Evolutionary conservation across 768 basidiomycete genomes (phyloP).

Genomic region (Pilatotrama ljubarskyi): DNA sequence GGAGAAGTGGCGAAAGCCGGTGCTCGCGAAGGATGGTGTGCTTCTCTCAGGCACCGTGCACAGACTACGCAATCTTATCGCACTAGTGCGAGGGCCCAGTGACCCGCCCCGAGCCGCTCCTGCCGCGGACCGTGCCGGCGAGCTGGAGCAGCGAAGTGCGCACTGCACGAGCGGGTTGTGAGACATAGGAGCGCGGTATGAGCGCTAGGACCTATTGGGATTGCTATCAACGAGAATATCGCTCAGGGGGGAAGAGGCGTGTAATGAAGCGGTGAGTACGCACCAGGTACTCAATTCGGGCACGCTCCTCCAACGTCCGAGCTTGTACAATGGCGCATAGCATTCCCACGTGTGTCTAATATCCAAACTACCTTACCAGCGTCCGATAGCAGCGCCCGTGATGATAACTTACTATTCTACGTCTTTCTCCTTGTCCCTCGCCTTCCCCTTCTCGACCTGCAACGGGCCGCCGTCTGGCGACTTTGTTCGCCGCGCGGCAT

Average conservation of each 20-base stretch:
- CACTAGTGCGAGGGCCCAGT: background rate
- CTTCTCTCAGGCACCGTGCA: conserved; percentile 15
- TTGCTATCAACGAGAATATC: background rate
- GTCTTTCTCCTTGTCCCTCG: conserved; percentile 15
- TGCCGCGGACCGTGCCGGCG: background rate
- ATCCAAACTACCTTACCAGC: background rate
- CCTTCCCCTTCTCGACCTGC: conserved; percentile 11
- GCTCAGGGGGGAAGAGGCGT: background rate
- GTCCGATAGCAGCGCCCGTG: background rate
- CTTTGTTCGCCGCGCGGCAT: background rate
- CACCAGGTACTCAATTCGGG: too few relatives aligned
- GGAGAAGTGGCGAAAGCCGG: background rate
- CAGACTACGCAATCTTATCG: conserved; percentile 13
- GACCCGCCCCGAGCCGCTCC: background rate
- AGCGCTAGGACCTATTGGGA: too few relatives aligned
- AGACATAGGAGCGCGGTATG: background rate
- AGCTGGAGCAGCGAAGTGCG: background rate
- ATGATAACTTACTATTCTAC: conserved; percentile 2
- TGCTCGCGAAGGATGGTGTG: conserved; percentile 9
- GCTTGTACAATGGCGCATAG: too few relatives aligned
- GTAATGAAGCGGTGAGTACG: background rate
- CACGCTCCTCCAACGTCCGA: too few relatives aligned
- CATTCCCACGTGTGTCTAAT: background rate
- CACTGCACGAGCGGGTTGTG: background rate
- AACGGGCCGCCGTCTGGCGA: background rate